Conservation (phyloP, 1,284 basidiomycete species). For the Inonotus obliquus region DNA sequence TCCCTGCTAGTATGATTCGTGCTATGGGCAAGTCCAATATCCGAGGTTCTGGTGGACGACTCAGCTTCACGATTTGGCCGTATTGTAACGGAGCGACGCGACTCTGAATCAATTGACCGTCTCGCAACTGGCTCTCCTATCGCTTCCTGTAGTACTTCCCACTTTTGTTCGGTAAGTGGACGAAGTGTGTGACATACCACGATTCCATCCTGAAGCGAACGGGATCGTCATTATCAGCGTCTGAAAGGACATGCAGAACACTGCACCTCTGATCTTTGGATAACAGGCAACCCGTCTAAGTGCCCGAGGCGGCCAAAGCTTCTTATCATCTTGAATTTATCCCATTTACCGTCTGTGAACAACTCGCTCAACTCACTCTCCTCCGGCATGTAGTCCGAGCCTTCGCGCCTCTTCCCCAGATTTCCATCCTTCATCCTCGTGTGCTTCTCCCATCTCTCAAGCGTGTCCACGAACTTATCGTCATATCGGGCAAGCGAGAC, state of each 20-base stretch:
- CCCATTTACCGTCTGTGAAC: conserved; percentile 58
- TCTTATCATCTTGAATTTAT: conserved; percentile 70
- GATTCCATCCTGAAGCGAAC: conserved; percentile 34
- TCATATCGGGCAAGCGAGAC: conserved; percentile 74
- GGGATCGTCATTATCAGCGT: no score
- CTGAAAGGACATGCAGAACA: conserved; percentile 4
- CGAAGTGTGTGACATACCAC: conserved; percentile 39
- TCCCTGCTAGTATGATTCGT: conserved; percentile 20
- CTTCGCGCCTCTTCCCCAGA: conserved; percentile 35
- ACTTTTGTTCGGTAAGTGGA: conserved; percentile 40
- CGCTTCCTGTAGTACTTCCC: conserved; percentile 38
- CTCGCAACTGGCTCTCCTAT: conserved; percentile 25
- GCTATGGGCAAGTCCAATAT: not conserved
- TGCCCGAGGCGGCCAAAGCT: conserved; percentile 62
- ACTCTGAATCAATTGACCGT: not conserved
- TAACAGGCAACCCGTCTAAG: conserved; percentile 30
- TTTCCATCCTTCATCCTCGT: conserved; percentile 40
- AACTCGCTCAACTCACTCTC: conserved; percentile 37
- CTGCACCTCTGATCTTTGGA: conserved; percentile 28
- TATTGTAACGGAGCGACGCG: conserved; percentile 29
- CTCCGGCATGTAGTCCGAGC: conserved; percentile 32
- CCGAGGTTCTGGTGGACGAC: conserved; percentile 10
- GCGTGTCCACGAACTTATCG: conserved; percentile 55
- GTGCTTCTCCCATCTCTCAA: conserved; percentile 56
- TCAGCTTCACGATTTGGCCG: conserved; percentile 27